Percentiles rank a stretch among this genome's conserved stretches.
phyloP scores from a whole-genome alignment of 1,139 yeast genomes.

The Kurtzmaniella natalensis region DNA sequence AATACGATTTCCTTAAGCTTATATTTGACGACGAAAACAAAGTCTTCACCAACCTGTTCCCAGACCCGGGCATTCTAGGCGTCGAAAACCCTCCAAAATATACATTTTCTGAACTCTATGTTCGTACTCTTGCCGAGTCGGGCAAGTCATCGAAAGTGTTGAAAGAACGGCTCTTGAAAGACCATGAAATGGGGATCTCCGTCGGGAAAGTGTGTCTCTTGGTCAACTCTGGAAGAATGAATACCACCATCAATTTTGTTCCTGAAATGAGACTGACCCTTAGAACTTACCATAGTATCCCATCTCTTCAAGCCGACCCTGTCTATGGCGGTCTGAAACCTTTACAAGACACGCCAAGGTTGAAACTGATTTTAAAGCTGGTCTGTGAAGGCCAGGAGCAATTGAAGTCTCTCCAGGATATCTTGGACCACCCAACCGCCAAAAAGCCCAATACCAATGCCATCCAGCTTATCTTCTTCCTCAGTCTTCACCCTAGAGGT shows the following conservation, averaged over 20 bases:
- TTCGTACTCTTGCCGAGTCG: constrained; percentile 78
- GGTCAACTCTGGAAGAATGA: constrained; percentile 90
- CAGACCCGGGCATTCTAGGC: constrained; percentile 28
- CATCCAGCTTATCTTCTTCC: constrained; percentile 68
- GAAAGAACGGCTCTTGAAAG: constrained; percentile 67
- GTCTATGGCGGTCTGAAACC: constrained; percentile 56
- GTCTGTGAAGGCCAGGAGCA: constrained; percentile 48
- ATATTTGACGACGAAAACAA: constrained; percentile 60
- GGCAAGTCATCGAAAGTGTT: constrained; percentile 80
- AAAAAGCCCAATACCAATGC: constrained; percentile 51
- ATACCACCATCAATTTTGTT: constrained; percentile 91
- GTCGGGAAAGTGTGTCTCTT: constrained; percentile 81
- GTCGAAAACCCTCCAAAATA: constrained; percentile 44
- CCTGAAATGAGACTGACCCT: constrained; percentile 96
- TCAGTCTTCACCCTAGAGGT: constrained; percentile 60
- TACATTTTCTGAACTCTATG: constrained; percentile 83
- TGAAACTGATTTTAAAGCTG: constrained; percentile 85
- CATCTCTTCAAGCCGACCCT: constrained; percentile 74
- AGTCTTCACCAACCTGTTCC: constrained; percentile 64
- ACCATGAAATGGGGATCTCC: constrained; percentile 60
- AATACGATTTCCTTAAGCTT: constrained; percentile 67
- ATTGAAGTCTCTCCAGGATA: constrained; percentile 42
- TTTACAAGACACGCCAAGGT: constrained; percentile 89
- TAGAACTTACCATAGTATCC: constrained; percentile 90
- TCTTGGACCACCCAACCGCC: constrained; percentile 30